Base-by-base conservation (phyloP, 208 protist species). In the Kentomonas sorsogonicus region DNA sequence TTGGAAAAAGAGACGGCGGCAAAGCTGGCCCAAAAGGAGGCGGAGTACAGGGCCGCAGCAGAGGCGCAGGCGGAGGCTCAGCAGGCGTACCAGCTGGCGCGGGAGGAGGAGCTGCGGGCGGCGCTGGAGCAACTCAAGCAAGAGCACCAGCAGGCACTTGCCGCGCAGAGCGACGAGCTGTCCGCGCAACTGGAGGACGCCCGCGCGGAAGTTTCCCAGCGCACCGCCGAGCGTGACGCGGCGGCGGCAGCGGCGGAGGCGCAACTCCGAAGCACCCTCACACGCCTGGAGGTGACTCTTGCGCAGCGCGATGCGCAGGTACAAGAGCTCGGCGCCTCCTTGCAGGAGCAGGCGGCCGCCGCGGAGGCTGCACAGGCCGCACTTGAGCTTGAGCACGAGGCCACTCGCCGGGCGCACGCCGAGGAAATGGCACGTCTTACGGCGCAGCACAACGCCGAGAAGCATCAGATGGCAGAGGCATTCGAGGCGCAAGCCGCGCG, bases 381-480 rank as follows among this genome's bases (percentile, higher is more conserved):
- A n/a, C n/a, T n/a, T n/a, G n/a, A n/a, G n/a, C n/a, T n/a, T n/a
- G n/a, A n/a, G n/a, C n/a, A n/a, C n/a, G n/a, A n/a, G 15, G 23
- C 10, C 7, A 45, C n/a, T 11, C 41, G 39, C 54, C 16, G 36
- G 11, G 15, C 34, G 9, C 54, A 48, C 22, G 36, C 27, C 3
- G 13, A 15, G 2, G 23, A 58, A 36, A 20, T 58, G 34, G 53
- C 53, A 7, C 31, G 13, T 10, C 39, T 58, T 9, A 16, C 10
- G 36, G 36, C 36, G 36, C 13, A 9, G 36, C 36, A 25, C 40
- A 45, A 6, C 2, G n/a, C 29, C 2, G 46, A 3, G 11, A 23
- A 25, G 22, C 50, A 63, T 10, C 13, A 1, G 6, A 18, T 62
- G 13, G 63, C 31, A 27, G 41, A 54, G 27, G 53, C 34, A 39